These are phyloP conservation scores for Cercis canadensis DNA, from an alignment of 306 rosid species.

Conservation along the genomic window DNA sequence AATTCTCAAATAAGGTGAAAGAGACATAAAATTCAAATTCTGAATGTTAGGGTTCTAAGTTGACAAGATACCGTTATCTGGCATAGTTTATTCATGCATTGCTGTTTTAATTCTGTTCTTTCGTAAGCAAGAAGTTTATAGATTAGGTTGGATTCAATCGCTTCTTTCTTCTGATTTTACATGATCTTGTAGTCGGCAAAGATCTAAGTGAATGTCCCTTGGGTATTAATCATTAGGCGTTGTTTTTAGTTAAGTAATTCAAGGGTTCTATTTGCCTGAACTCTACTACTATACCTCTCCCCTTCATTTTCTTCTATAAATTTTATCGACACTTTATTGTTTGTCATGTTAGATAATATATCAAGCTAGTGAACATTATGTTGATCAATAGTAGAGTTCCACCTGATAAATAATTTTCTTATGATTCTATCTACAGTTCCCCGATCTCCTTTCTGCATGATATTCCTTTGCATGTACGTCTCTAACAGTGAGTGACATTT, in stretches of 20 bases:
- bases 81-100: background rate
- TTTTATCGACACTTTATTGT: background rate
- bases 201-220: background rate
- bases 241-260: background rate
- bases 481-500: slow-evolving; percentile 11
- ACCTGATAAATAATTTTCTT: background rate
- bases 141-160: slow-evolving; percentile 24
- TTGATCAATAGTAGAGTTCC: background rate
- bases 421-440: background rate
- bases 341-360: slow-evolving; percentile 4
- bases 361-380: slow-evolving; percentile 11
- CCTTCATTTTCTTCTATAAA: background rate
- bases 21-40: background rate
- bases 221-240: background rate
- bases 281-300: background rate
- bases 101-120: background rate
- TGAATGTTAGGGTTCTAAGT: background rate
- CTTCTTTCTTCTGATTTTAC: slow-evolving; percentile 7
- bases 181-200: slow-evolving; percentile 1
- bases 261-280: slow-evolving; percentile 1
- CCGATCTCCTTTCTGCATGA: background rate
- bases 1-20: slow-evolving; percentile 18
- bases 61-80: background rate
- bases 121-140: background rate
- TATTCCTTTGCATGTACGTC: too few species aligned